Conservation (phyloP, 176 grass and related monocot species). For the Musa beccarii region DNA sequence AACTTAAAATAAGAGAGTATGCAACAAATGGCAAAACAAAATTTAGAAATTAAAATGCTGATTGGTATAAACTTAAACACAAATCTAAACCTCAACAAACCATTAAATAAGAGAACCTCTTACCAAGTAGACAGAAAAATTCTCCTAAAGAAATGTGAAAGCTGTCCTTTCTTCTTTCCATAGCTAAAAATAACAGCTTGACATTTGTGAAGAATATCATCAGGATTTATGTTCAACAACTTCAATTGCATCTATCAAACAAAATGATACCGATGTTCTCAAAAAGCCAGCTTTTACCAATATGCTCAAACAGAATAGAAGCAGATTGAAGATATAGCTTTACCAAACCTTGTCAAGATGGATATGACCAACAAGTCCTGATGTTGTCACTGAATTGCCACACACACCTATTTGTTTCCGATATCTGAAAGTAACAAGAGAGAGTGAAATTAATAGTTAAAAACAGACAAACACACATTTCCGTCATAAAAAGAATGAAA, state of each 20-base stretch:
- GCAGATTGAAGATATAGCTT: not conserved
- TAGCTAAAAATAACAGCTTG: conserved; percentile 50
- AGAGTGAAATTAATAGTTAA: not conserved
- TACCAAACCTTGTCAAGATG: conserved; percentile 66
- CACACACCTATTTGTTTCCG: conserved; percentile 46
- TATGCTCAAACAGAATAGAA: conserved; percentile 13
- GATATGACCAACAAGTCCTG: conserved; percentile 74
- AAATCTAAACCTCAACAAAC: not conserved
- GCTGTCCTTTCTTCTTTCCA: conserved; percentile 70
- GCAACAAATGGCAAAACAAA: too few relatives aligned
- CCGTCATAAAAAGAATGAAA: too few relatives aligned
- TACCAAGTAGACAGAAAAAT: conserved; percentile 55
- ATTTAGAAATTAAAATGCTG: too few relatives aligned
- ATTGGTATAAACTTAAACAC: too few relatives aligned
- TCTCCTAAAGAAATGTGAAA: conserved; percentile 61
- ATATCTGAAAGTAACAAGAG: conserved; percentile 43
- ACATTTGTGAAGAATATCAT: conserved; percentile 61
- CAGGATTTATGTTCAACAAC: conserved; percentile 42
- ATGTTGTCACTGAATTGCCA: conserved; percentile 39
- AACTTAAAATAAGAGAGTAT: too few relatives aligned
- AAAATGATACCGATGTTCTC: conserved; percentile 17
- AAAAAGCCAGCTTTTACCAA: not conserved
- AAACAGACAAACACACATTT: too few relatives aligned
- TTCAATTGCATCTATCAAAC: conserved; percentile 52
- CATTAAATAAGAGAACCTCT: not conserved